Base-by-base conservation (phyloP, 768 basidiomycete genomes). In the Lyophyllum shimeji region DNA sequence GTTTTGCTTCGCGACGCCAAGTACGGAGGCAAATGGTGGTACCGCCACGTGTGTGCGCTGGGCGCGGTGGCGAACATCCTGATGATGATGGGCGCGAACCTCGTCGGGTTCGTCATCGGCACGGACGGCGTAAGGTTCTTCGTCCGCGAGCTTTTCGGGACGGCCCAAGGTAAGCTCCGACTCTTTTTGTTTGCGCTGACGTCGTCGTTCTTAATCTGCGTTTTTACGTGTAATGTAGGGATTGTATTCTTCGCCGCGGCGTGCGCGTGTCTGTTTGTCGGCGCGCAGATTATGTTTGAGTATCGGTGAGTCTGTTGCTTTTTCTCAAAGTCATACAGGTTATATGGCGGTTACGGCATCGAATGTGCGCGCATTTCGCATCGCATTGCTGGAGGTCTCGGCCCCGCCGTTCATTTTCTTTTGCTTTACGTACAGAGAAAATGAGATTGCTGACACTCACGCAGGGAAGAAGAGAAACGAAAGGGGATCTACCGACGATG, bases 71-170 rank as follows among this genome's bases (percentile, higher is more conserved):
- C 84, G 63, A 98, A 97, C 67, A 80, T 95, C 23, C 64, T 95
- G 24, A 81, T 92, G 73, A 92, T 98, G 93, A 87, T 93, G 82
- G 68, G 81, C 0, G 97, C 94, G 21, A 98, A 99, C 69, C 81
- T 98, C 9, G 86, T 98, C 3, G 97, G 97, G 1, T 98, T 99
- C 66, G 96, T 94, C 12, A 79, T 98, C 45, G 95, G 95, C 1
- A 74, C 83, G 0, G 93, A 97, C 5, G 95, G 95, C 0, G 79
- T 87, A 37, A 67, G 71, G 40, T 87, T 88, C 67, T 82, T 98
- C 68, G 67, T 83, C 4, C 57, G 69, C 5, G 76, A 87, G 67
- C 68, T 98, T 34, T 70, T 84, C 47, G 82, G 83, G 5, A 86
- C 82, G n/a, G 75, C 74, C 61, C 75, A 82, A 67, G 95, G 95